Evolutionary conservation across 495 filamentous ascomycete genomes (phyloP).

Genomic region (Penicillium turbatum): DNA sequence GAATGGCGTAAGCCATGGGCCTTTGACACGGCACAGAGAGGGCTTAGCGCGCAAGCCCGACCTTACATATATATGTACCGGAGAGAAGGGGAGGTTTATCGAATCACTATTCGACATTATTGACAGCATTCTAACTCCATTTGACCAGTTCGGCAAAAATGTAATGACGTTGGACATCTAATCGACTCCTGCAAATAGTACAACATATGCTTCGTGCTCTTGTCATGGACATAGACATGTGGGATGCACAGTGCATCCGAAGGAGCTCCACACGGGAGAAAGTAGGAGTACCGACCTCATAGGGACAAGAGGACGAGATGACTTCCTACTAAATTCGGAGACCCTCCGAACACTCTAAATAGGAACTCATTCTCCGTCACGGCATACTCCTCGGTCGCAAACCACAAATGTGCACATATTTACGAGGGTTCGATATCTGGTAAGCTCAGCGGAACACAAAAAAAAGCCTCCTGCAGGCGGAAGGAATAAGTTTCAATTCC

Average conservation of each 20-base stretch:
- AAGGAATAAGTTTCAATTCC: conserved; percentile 1
- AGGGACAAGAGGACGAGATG: too few species aligned
- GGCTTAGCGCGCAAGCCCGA: conserved; percentile 23
- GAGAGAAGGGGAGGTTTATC: conserved; percentile 4
- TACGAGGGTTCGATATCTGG: not conserved
- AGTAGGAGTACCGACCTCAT: not conserved
- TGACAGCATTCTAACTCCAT: conserved; percentile 23
- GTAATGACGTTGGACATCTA: conserved; percentile 28
- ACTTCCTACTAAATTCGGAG: not conserved
- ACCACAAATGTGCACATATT: not conserved
- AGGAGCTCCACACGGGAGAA: conserved; percentile 2
- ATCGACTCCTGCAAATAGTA: not conserved
- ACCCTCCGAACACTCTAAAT: not conserved
- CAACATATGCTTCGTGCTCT: not conserved
- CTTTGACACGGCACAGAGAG: conserved; percentile 26
- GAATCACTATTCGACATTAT: conserved; percentile 27
- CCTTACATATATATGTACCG: conserved; percentile 24
- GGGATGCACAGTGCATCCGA: conserved; percentile 5
- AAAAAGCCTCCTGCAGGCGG: conserved; percentile 6
- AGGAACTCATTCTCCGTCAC: not conserved
- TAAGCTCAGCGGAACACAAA: not conserved
- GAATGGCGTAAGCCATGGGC: conserved; percentile 16
- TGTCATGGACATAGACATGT: not conserved
- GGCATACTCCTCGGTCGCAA: not conserved
- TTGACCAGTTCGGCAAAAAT: conserved; percentile 16